These are phyloP conservation scores for Triangularia verruculosa DNA, from an alignment of 2,329 filamentous ascomycete genomes.

Conservation along the genomic window DNA sequence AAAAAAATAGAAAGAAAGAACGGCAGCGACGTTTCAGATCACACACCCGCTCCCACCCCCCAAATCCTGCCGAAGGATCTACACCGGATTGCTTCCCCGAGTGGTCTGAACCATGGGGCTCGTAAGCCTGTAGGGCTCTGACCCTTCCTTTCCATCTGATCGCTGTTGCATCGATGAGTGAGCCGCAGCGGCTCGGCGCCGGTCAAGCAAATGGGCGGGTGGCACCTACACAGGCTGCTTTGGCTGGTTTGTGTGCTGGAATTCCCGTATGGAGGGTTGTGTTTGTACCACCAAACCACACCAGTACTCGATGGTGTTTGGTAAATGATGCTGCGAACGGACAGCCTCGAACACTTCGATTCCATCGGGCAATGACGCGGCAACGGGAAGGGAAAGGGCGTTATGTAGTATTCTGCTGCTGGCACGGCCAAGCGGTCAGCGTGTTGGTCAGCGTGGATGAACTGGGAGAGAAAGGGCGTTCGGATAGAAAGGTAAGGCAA, in stretches of 20 bases:
- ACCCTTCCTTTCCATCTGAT: background rate
- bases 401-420: background rate
- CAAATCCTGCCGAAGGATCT: background rate
- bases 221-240: background rate
- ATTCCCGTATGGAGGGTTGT: background rate
- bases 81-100: background rate
- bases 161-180: background rate
- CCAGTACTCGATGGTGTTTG: background rate
- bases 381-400: background rate
- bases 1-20: too few species aligned
- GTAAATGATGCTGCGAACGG: background rate
- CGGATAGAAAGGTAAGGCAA: too few species aligned
- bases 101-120: background rate
- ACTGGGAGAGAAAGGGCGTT: background rate
- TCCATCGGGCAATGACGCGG: background rate
- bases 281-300: background rate
- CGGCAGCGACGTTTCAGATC: background rate
- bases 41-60: background rate
- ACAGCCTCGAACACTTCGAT: background rate
- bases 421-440: background rate
- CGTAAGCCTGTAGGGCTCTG: background rate
- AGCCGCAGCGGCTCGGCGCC: background rate
- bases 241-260: background rate
- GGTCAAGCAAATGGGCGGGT: background rate
- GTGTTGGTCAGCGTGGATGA: background rate